A percentile compares a stretch with the other conserved stretches of the same genome.
Conservation (phyloP, 1,284 basidiomycete genomes). For the Marasmius fiardii region DNA sequence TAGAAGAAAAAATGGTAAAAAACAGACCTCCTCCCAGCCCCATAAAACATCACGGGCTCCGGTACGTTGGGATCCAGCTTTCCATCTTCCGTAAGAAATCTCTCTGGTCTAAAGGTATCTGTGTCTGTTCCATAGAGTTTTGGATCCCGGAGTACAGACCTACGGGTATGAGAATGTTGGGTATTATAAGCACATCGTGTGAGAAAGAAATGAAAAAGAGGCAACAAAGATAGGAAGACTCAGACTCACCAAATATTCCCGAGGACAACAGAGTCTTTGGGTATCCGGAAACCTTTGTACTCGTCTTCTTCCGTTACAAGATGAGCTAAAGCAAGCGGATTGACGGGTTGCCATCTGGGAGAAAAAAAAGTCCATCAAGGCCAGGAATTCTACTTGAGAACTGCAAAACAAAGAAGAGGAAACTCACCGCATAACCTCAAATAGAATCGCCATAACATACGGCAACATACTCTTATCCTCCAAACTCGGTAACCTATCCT, state of each 20-base stretch:
- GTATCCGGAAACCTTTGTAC: constrained; percentile 9
- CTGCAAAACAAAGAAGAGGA: not conserved
- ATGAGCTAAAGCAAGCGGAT: not conserved
- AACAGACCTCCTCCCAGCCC: constrained; percentile 6
- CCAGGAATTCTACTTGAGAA: too few species aligned
- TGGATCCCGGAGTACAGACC: constrained; percentile 7
- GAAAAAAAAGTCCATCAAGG: too few species aligned
- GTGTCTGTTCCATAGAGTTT: constrained; percentile 1
- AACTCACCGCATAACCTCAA: not conserved
- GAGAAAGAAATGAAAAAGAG: not conserved
- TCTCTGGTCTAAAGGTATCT: constrained; percentile 5
- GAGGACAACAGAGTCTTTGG: constrained; percentile 5
- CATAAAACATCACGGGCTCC: constrained; percentile 2
- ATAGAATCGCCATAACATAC: constrained; percentile 6
- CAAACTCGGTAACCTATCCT: constrained; percentile 11
- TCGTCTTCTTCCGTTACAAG: constrained; percentile 6
- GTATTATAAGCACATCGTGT: not conserved
- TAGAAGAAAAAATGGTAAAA: not conserved
- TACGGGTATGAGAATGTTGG: not conserved
- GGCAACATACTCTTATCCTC: constrained; percentile 3
- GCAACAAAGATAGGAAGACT: too few species aligned
- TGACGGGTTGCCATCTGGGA: constrained; percentile 7
- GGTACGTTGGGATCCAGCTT: not conserved
- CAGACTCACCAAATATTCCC: constrained; percentile 9
- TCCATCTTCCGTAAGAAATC: constrained; percentile 7